Evolutionary conservation across 768 basidiomycete species (phyloP).

Genomic region (Xanthoconium purpureum): DNA sequence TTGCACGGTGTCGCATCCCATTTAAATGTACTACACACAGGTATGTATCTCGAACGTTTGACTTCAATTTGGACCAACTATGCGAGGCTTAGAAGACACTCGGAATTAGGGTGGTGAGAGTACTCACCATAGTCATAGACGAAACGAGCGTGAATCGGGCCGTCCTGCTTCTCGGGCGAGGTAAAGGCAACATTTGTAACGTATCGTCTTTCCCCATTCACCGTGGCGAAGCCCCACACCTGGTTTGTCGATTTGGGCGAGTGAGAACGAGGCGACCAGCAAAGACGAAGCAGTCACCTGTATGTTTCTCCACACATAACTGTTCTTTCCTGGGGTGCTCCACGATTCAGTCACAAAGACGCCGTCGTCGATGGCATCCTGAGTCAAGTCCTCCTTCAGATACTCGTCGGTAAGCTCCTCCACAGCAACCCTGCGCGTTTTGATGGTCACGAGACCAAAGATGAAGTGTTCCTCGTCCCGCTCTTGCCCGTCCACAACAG

Average conservation of each 20-base stretch:
- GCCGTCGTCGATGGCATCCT: neutral
- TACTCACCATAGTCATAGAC: neutral
- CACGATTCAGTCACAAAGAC: neutral
- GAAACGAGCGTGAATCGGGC: neutral
- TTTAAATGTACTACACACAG: too few relatives aligned
- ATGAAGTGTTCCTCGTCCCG: slow-evolving; percentile 51
- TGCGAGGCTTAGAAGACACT: too few relatives aligned
- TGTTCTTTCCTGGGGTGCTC: neutral
- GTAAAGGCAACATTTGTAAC: neutral
- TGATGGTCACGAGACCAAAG: slow-evolving; percentile 48
- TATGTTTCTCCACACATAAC: neutral
- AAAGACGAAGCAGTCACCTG: neutral
- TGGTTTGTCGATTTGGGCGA: neutral
- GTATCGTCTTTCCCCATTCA: neutral
- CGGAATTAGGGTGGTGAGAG: too few relatives aligned
- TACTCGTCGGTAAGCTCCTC: neutral
- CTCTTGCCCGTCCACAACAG: slow-evolving; percentile 53
- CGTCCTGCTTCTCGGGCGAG: neutral
- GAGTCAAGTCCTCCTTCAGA: neutral
- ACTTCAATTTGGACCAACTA: too few relatives aligned
- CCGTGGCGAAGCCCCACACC: neutral
- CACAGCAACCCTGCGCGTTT: neutral
- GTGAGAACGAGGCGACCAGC: neutral
- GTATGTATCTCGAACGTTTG: too few relatives aligned
- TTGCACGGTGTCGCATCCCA: too few relatives aligned